Conservation (phyloP, 441 rosid species). For the Syzygium malaccense region DNA sequence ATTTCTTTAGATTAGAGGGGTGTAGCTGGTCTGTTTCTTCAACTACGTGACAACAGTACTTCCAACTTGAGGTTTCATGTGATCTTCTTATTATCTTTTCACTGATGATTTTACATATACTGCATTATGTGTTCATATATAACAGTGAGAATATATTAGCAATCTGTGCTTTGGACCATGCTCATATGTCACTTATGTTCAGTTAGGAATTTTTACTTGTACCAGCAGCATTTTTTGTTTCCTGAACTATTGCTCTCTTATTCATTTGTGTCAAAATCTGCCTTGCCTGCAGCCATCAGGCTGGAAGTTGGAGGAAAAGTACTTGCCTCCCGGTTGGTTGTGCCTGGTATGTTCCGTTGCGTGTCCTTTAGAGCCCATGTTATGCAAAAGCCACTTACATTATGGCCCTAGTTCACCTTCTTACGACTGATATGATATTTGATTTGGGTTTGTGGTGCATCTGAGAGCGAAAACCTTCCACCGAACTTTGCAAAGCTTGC, state of each 20-base stretch:
- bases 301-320: conserved; percentile 91
- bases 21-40: neutral
- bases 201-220: neutral
- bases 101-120: neutral
- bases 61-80: neutral
- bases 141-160: neutral
- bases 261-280: neutral
- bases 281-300: conserved; percentile 75
- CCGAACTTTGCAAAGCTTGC: conserved; percentile 89
- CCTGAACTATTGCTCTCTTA: neutral
- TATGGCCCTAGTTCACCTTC: neutral
- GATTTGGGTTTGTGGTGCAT: conserved; percentile 94
- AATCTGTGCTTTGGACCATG: neutral
- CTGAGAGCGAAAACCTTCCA: conserved; percentile 82
- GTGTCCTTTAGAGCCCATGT: neutral
- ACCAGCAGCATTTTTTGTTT: neutral
- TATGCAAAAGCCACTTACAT: conserved; percentile 4
- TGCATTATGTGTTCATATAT: neutral
- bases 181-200: neutral
- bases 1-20: neutral
- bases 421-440: neutral
- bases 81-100: neutral
- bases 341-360: conserved; percentile 69
- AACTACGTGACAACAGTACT: neutral
- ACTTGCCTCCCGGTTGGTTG: conserved; percentile 87